These are phyloP conservation scores for Cercospora berteroae DNA, from an alignment of 2,329 filamentous ascomycete genomes.

Conservation along the genomic window DNA sequence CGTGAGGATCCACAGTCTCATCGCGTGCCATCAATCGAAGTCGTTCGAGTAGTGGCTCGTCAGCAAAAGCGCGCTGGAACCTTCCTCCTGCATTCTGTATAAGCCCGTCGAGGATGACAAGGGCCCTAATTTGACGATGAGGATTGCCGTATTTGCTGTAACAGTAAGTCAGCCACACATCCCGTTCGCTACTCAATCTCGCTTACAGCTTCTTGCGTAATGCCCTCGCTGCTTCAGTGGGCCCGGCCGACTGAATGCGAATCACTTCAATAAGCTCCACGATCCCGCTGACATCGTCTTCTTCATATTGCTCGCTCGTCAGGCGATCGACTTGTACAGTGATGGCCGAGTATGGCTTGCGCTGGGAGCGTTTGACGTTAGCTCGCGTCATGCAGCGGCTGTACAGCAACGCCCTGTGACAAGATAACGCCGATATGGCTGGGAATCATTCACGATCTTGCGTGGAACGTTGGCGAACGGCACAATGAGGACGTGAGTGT, in stretches of 20 bases:
- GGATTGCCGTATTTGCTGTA: constrained; percentile 83
- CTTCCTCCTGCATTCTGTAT: constrained; percentile 89
- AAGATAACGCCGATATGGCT: not conserved
- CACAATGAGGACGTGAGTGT: not conserved
- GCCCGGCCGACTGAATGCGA: constrained; percentile 80
- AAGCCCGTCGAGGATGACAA: constrained; percentile 85
- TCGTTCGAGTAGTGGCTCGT: constrained; percentile 88
- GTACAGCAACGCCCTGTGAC: not conserved
- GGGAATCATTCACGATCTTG: not conserved
- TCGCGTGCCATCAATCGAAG: constrained; percentile 85
- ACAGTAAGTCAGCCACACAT: not conserved
- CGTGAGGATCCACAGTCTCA: constrained; percentile 75
- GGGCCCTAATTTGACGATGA: constrained; percentile 86
- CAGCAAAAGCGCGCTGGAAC: constrained; percentile 83
- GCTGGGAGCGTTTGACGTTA: constrained; percentile 33
- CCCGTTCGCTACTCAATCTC: constrained; percentile 5
- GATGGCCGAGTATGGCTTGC: constrained; percentile 90
- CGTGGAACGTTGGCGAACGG: not conserved
- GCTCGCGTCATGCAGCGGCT: not conserved
- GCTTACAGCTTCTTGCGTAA: constrained; percentile 87
- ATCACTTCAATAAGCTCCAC: constrained; percentile 94
- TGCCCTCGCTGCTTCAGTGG: constrained; percentile 83
- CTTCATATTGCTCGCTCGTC: constrained; percentile 83
- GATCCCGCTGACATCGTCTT: constrained; percentile 88
- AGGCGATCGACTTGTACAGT: constrained; percentile 89